A percentile compares a stretch with the other conserved stretches of the same genome.
Conservation (phyloP, 208 protist genomes). For the Leishmania tarentolae region DNA sequence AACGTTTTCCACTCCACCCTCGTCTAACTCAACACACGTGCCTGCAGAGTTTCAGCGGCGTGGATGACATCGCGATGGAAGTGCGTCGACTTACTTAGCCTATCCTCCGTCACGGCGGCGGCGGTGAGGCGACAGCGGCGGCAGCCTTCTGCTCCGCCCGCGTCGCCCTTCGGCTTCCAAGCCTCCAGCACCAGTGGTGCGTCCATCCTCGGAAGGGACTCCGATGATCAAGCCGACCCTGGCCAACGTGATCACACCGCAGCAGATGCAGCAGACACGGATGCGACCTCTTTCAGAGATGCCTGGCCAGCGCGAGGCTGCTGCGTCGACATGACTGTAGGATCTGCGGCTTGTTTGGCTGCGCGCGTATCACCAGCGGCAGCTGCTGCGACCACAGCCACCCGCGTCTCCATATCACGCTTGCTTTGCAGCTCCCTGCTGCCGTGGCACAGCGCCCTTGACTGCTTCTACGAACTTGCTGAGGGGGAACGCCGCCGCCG, state of each 20-base stretch:
- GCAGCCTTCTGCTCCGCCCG: too few relatives aligned
- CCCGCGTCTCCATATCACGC: conserved; percentile 27
- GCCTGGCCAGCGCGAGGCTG: neutral
- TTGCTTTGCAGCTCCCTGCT: conserved; percentile 21
- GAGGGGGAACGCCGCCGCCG: neutral
- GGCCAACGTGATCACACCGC: neutral
- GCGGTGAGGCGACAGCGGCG: neutral
- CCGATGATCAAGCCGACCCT: neutral
- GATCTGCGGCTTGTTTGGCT: neutral
- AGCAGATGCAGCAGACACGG: neutral
- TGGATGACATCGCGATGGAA: conserved; percentile 27
- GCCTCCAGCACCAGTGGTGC: neutral
- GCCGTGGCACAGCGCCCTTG: conserved; percentile 23
- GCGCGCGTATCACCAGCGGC: neutral
- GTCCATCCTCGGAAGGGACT: neutral
- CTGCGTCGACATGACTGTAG: neutral
- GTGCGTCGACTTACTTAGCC: conserved; percentile 19
- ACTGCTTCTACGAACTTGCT: conserved; percentile 11
- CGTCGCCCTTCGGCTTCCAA: neutral
- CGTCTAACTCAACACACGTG: neutral
- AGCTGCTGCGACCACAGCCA: neutral
- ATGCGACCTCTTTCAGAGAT: neutral
- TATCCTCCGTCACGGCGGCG: conserved; percentile 16
- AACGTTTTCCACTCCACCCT: neutral
- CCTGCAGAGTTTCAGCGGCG: neutral